Base-by-base conservation (phyloP, 2,329 filamentous ascomycete species). In the Epichloe uncinata region DNA sequence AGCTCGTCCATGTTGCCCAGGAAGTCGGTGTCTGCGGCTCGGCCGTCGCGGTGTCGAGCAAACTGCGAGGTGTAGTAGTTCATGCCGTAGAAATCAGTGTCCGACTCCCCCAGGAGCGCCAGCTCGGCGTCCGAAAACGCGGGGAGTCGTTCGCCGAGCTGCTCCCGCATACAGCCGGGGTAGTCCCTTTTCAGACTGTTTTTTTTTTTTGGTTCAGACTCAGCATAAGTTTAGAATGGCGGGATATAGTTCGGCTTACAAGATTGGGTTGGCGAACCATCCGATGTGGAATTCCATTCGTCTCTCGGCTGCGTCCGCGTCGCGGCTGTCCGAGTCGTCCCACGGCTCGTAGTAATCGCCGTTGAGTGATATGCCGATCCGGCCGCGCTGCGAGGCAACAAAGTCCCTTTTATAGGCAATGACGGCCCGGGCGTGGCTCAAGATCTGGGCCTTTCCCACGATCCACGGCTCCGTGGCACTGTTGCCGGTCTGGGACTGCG, bases 61-160 rank as follows among this genome's bases (percentile, higher is more conserved):
- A 61, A 69, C 49, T 66, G 63, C 0, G 63, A 63, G 0, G 67
- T 68, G 60, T 70, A 70, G 50, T 63, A 65, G 54, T 69, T 68
- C 65, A 69, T 69, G 42, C 66, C 66, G 50, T 68, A 69, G 47
- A 69, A 69, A 47, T 63, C 61, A 3, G 56, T 58, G 7, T 60
- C 56, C 0, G 59, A 57, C 3, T 55, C 54, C 0, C 52, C 52
- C 0, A 67, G 55, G 0, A 65, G 47, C 5, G 50, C 45, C 30
- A 61, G 54, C 4, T 68, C 66, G 0, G 52, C 51, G 0, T 51
- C 35, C 1, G 64, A 59, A 33, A 67, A 66, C 0, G 42, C 4
- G 0, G 64, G 66, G 0, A 68, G 55, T 0, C 66, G 58, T 0
- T 50, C 34, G 16, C 62, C 61, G 8, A 68, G 59, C 37, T 67